Evolutionary conservation across 306 rosid species (phyloP).

Genomic region (Prosopis cineraria): DNA sequence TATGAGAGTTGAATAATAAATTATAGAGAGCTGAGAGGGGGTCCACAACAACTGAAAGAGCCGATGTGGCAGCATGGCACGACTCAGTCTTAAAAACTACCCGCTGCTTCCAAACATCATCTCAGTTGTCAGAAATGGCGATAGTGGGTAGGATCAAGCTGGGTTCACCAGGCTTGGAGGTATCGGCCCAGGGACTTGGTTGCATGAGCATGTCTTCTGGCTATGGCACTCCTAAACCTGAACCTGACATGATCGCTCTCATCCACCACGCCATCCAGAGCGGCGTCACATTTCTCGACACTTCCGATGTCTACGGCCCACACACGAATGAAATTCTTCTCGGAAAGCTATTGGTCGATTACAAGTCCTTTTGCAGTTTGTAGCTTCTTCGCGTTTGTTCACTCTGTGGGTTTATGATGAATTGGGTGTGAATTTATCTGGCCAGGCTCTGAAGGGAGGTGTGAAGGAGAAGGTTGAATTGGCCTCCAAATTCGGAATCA

Average conservation of each 20-base stretch:
- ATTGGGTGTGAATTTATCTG: neutral
- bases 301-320: conserved; percentile 63
- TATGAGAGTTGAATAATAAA: too few relatives aligned
- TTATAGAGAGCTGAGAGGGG: too few relatives aligned
- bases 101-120: too few relatives aligned
- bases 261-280: conserved; percentile 57
- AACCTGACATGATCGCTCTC: conserved; percentile 64
- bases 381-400: neutral
- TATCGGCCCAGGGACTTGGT: conserved; percentile 61
- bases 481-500: conserved; percentile 64
- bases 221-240: conserved; percentile 47
- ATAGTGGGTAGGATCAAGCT: neutral
- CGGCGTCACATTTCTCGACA: conserved; percentile 73
- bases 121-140: neutral
- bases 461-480: conserved; percentile 50
- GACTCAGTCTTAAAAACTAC: too few relatives aligned
- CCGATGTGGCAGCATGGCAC: too few relatives aligned
- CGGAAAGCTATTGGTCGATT: conserved; percentile 32
- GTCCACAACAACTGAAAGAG: too few relatives aligned
- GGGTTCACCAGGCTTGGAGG: conserved; percentile 27
- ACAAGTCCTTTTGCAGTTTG: neutral
- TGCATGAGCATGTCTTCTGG: conserved; percentile 78
- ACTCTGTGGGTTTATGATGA: neutral
- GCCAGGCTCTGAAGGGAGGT: conserved; percentile 50
- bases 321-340: conserved; percentile 55